Evolutionary conservation across 805 yeast species (phyloP), one percentile per base, ranked within the genome.

Genomic region (Lipomyces sp.): DNA sequence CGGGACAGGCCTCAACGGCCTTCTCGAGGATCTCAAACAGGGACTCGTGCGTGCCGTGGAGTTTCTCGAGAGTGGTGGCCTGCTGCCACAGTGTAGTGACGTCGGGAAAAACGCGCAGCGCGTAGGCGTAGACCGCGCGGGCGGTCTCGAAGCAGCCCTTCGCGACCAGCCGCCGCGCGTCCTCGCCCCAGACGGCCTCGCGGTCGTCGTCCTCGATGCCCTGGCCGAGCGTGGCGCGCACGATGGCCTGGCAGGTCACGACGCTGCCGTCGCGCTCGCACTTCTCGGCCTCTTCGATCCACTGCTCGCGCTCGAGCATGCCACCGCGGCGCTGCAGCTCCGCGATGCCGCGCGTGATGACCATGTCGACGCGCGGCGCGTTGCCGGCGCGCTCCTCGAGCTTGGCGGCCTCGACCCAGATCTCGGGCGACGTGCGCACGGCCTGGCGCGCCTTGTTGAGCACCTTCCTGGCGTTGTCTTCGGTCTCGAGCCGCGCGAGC

Each of bases 331-430:
- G 61, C 39, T 66, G 67, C 26, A 76, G 65, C 40, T 78, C 76
- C 43, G 70, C 61, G 18, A 73, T 63, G 43, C 81, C 82, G 62
- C 78, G 76, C 28, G 66, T 66, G 49, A 83, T 61, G 60, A 85
- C 60, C 61, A 72, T 74, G 4, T 65, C 65, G 1, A 82, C 65
- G 53, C 79, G 77, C 11, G 51, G 49, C 5, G 29, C 45, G n/a
- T 69, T 73, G n/a, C 71, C 67, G 1, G 67, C 63, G 49, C 73
- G 69, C 60, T 82, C 91, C 65, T 87, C 95, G 13, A 88, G 62
- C 56, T 81, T 77, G 1, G 81, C 75, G 1, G 88, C 88, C 0
- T 82, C 71, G 2, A 87, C 67, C 91, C 95, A 87, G 1, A 88
- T 72, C 31, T 72, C 72, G 40, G 73, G 67, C 7, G 78, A 71